Conservation (phyloP, 345 rosid genomes). For the Lepidium didymum region DNA sequence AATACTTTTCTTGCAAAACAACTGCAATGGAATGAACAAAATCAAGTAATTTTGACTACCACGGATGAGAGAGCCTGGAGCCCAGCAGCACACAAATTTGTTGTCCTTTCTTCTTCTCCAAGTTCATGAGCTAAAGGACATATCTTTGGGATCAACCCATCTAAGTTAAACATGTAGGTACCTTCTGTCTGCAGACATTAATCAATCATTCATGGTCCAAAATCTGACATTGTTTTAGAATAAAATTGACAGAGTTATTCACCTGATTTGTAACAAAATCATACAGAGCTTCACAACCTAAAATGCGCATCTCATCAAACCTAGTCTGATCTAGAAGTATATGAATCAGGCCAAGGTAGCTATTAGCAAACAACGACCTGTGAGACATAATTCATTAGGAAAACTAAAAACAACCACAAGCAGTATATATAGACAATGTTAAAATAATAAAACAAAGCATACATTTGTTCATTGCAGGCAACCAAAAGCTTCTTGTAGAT, state of each 20-base stretch:
- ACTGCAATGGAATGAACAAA: too few species aligned
- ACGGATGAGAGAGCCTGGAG: conserved; percentile 62
- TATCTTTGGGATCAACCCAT: conserved; percentile 58
- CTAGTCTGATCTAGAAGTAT: conserved; percentile 62
- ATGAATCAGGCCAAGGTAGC: conserved; percentile 64
- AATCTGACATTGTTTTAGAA: not conserved
- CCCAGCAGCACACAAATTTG: conserved; percentile 45
- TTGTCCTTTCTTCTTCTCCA: conserved; percentile 43
- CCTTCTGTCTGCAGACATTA: conserved; percentile 39
- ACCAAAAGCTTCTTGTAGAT: conserved; percentile 60
- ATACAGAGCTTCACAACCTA: conserved; percentile 61
- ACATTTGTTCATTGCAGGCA: conserved; percentile 70
- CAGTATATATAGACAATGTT: not conserved
- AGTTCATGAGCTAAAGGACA: conserved; percentile 52
- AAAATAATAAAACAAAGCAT: not conserved
- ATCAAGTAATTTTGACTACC: conserved; percentile 45
- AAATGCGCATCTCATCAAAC: conserved; percentile 42
- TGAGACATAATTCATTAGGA: not conserved
- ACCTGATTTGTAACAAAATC: conserved; percentile 76
- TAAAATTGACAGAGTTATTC: conserved; percentile 11
- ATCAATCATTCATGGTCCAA: not conserved
- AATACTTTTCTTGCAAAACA: not conserved
- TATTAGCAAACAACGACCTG: conserved; percentile 73
- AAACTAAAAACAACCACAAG: not conserved
- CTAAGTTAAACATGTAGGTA: conserved; percentile 67